Percentiles rank a stretch among this genome's conserved stretches.
Evolutionary conservation across 169 alveolate species (phyloP).

Genomic region (Plasmodium vinckei): DNA sequence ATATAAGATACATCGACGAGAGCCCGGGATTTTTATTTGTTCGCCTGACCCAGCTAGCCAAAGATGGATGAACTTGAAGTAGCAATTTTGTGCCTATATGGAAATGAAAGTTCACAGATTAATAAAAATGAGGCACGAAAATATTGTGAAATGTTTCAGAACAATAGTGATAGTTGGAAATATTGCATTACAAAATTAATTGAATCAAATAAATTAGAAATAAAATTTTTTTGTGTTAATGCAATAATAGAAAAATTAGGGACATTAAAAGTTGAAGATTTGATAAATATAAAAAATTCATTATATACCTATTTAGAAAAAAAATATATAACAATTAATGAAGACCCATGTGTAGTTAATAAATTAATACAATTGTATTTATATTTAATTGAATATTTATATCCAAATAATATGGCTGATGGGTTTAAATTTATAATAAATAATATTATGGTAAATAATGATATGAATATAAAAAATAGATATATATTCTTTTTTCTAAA

Average conservation of each 20-base stretch:
- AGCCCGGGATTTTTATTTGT: too few relatives aligned
- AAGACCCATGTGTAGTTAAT: slow-evolving; percentile 69
- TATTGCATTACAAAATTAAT: slow-evolving; percentile 47
- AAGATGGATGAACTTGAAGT: slow-evolving; percentile 73
- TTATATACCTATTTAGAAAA: slow-evolving; percentile 45
- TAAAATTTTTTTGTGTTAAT: slow-evolving; percentile 65
- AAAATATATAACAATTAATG: slow-evolving; percentile 53
- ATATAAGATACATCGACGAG: too few relatives aligned
- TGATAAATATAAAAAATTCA: slow-evolving; percentile 30
- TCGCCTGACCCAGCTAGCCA: background rate
- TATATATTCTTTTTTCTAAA: slow-evolving; percentile 51
- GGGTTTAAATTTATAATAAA: slow-evolving; percentile 50
- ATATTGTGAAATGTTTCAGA: slow-evolving; percentile 58
- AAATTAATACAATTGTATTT: slow-evolving; percentile 45
- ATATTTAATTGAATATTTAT: slow-evolving; percentile 37
- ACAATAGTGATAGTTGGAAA: slow-evolving; percentile 58
- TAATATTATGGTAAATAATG: slow-evolving; percentile 37
- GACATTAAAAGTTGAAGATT: slow-evolving; percentile 36
- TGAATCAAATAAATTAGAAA: slow-evolving; percentile 33
- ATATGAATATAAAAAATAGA: slow-evolving; percentile 29
- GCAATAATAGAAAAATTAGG: slow-evolving; percentile 43
- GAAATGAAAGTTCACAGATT: slow-evolving; percentile 29
- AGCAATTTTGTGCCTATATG: slow-evolving; percentile 72
- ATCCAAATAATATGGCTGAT: slow-evolving; percentile 60
- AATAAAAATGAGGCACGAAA: slow-evolving; percentile 67